These are phyloP conservation scores for Choanephora cucurbitarum DNA, from an alignment of 371 early-diverging fungal genomes.

Conservation along the genomic window DNA sequence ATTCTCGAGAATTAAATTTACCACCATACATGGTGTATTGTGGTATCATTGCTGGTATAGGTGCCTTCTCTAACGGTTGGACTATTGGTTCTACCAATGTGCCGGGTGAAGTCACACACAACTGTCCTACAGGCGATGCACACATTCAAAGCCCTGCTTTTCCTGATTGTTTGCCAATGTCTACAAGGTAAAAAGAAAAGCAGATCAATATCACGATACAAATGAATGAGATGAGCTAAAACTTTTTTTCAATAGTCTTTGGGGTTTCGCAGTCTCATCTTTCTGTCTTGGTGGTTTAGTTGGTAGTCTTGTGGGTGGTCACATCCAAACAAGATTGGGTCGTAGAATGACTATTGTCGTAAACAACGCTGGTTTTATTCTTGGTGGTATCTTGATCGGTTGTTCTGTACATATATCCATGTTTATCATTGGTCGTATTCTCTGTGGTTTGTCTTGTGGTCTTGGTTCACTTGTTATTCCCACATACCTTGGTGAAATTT, in stretches of 20 bases:
- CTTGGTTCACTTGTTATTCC: slow-evolving; percentile 79
- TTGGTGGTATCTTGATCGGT: slow-evolving; percentile 66
- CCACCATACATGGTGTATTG: slow-evolving; percentile 49
- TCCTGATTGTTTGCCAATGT: slow-evolving; percentile 40
- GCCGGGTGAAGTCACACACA: slow-evolving; percentile 38
- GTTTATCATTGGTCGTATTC: slow-evolving; percentile 77
- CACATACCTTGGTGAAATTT: slow-evolving; percentile 80
- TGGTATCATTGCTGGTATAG: slow-evolving; percentile 38
- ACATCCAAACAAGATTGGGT: slow-evolving; percentile 59
- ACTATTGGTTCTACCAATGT: slow-evolving; percentile 53
- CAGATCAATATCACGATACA: too few relatives aligned
- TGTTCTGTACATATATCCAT: slow-evolving; percentile 58
- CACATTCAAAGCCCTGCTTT: slow-evolving; percentile 21
- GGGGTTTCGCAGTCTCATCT: slow-evolving; percentile 56
- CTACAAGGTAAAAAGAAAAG: background rate
- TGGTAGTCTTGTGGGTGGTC: slow-evolving; percentile 67
- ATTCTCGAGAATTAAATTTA: slow-evolving; percentile 40
- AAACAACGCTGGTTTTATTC: slow-evolving; percentile 62
- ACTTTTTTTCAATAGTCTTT: slow-evolving; percentile 39
- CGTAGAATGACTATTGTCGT: slow-evolving; percentile 64
- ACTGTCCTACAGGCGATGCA: slow-evolving; percentile 23
- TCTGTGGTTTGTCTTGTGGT: slow-evolving; percentile 83
- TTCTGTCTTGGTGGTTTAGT: slow-evolving; percentile 70
- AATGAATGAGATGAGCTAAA: too few relatives aligned
- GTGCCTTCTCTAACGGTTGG: slow-evolving; percentile 46